Evolutionary conservation across 192 early-diverging fungal species (phyloP), one percentile per base, ranked within the genome.

Genomic region (Funneliformis mosseae): DNA sequence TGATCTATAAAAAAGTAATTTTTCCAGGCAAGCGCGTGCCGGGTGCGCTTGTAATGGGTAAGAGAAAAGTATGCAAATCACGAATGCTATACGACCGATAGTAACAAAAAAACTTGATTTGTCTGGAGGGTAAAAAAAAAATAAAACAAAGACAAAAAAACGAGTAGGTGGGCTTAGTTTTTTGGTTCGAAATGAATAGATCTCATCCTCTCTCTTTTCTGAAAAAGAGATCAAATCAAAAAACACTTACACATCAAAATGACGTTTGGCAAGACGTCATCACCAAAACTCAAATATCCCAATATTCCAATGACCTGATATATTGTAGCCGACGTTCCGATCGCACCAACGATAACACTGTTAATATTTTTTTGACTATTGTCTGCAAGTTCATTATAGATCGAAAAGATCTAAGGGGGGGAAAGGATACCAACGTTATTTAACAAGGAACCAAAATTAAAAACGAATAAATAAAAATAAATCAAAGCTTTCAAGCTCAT

Each of bases 21-120:
- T 98, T 83, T 97, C 95, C 25, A 97, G 84, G 45, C 92, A 96
- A 5, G 92, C 92, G 43, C 98, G 90, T 79, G 93, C 93, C 2
- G 98, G 98, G 77, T 98, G 96, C 74, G 91, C 92, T 84, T 99
- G 98, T 8, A 99, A 86, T 33, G 98, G 97, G 86, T 95, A 98
- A 4, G 92, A 94, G 64, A 98, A 92, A 50, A 98, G 77, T 42
- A 98, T 96, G 21, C 97, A 85, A 27, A 98, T 82, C 3, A 95
- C 96, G 76, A 98, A 93, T 14, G 95, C 94, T 10, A 97, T 84
- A 38, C 97, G 93, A 59, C 96, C 97, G 75, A 92, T 85, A 4
- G 95, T 95, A 27, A 98, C 92, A 55, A 96, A 74, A 33, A 86
- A 42, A 33, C 85, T 87, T 21, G 88, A 80, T 18, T 91, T 92